These are phyloP conservation scores for Ilyonectria destructans DNA, from an alignment of 2,329 filamentous ascomycete species.

Conservation along the genomic window DNA sequence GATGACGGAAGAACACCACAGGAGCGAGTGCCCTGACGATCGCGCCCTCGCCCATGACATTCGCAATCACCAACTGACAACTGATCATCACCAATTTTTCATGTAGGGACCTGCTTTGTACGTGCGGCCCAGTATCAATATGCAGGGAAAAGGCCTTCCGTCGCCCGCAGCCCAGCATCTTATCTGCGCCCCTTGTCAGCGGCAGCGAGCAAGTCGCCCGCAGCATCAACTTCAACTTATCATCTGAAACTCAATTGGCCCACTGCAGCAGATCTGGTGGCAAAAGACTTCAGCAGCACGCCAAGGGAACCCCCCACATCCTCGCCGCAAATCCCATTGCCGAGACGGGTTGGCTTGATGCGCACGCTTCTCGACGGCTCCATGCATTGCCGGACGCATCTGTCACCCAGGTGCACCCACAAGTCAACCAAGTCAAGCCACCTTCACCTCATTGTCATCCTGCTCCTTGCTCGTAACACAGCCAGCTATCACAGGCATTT, in stretches of 20 bases:
- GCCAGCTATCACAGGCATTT: not conserved
- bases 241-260: conserved; percentile 6
- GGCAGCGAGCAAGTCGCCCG: not conserved
- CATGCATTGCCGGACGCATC: conserved; percentile 2
- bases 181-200: not conserved
- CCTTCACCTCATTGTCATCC: not conserved
- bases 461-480: not conserved
- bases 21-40: conserved; percentile 4
- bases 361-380: conserved; percentile 2
- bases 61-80: not conserved
- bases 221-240: not conserved
- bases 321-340: conserved; percentile 31
- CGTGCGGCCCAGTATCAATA: not conserved
- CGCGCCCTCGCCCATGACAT: not conserved
- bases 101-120: not conserved
- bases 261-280: conserved; percentile 22
- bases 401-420: conserved; percentile 1
- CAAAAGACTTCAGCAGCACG: conserved; percentile 20
- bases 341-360: conserved; percentile 15
- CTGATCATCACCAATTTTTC: not conserved
- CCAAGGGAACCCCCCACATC: conserved; percentile 34
- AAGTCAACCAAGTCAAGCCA: not conserved
- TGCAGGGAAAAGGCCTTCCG: not conserved
- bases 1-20: not conserved
- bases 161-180: not conserved